Evolutionary conservation across 2,329 filamentous ascomycete genomes (phyloP).

Genomic region (Aureobasidium sp.): DNA sequence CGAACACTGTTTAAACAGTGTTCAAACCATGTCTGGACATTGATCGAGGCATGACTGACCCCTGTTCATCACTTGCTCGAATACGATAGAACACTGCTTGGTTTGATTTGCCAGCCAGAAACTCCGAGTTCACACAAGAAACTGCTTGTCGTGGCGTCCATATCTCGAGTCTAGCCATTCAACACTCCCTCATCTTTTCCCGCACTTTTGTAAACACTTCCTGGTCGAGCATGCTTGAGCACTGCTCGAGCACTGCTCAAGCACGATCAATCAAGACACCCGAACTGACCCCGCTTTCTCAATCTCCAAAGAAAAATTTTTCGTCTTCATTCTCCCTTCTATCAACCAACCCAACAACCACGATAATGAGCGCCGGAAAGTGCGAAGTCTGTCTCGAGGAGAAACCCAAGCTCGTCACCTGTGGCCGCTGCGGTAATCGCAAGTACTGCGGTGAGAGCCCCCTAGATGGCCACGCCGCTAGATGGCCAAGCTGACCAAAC

Average conservation of each 20-base stretch:
- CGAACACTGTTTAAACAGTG: not conserved
- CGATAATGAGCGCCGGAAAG: constrained; percentile 3
- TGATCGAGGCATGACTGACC: not conserved
- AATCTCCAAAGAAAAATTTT: not conserved
- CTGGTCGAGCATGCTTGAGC: not conserved
- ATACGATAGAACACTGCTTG: not conserved
- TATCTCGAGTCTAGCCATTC: not conserved
- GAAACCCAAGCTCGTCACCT: constrained; percentile 5
- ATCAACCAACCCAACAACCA: not conserved
- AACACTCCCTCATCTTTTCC: not conserved
- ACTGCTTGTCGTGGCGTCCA: not conserved
- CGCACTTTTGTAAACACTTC: not conserved
- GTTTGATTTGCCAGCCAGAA: not conserved
- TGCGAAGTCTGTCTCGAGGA: constrained; percentile 11
- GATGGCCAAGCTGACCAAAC: not conserved
- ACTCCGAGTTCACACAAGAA: not conserved
- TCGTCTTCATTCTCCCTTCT: not conserved
- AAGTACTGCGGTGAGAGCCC: constrained; percentile 1
- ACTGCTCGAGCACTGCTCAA: not conserved
- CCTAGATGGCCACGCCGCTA: not conserved
- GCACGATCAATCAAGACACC: not conserved
- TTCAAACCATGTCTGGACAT: not conserved
- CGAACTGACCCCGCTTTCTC: not conserved
- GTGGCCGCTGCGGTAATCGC: constrained; percentile 1
- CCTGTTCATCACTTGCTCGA: not conserved